These are phyloP conservation scores for Globisporangium carolinianum DNA, from an alignment of 352 stramenopile species.

Conservation along the genomic window DNA sequence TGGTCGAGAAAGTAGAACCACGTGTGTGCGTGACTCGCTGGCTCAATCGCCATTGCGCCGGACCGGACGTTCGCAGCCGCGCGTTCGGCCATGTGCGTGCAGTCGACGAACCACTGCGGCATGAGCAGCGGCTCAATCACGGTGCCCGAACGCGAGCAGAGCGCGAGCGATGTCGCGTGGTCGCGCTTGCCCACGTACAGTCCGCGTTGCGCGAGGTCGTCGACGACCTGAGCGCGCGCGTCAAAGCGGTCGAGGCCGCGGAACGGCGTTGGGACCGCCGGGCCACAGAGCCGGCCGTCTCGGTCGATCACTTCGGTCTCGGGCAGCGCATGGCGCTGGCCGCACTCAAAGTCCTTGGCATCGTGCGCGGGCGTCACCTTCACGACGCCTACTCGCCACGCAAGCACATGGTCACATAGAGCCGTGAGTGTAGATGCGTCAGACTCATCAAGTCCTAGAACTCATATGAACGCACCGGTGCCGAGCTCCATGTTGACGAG, in stretches of 20 bases:
- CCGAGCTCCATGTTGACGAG: slow-evolving; percentile 99
- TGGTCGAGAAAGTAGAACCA: slow-evolving; percentile 99
- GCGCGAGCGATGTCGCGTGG: slow-evolving; percentile 80
- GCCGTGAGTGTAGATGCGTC: background rate
- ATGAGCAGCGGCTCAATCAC: slow-evolving; percentile 99
- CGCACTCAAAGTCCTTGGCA: slow-evolving; percentile 99
- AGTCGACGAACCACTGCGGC: slow-evolving; percentile 97
- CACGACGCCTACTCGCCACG: slow-evolving; percentile 43
- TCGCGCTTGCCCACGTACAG: slow-evolving; percentile 93
- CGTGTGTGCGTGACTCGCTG: slow-evolving; percentile 88
- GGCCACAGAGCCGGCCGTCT: slow-evolving; percentile 53
- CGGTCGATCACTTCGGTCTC: slow-evolving; percentile 71
- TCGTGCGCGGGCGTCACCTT: slow-evolving; percentile 99
- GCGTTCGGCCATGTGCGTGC: slow-evolving; percentile 90
- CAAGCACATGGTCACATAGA: background rate
- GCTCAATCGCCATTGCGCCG: slow-evolving; percentile 93
- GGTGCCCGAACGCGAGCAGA: slow-evolving; percentile 97
- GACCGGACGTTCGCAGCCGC: slow-evolving; percentile 93
- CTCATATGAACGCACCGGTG: slow-evolving; percentile 88
- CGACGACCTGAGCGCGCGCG: slow-evolving; percentile 86
- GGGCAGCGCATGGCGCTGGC: slow-evolving; percentile 90
- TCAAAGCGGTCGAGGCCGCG: slow-evolving; percentile 95
- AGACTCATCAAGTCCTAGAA: background rate
- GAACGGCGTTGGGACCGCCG: slow-evolving; percentile 74
- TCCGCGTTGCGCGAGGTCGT: slow-evolving; percentile 82